Percentiles rank a stretch among this genome's conserved stretches.
Conservation (phyloP, 2,329 filamentous ascomycete genomes). For the Colletotrichum salicis region DNA sequence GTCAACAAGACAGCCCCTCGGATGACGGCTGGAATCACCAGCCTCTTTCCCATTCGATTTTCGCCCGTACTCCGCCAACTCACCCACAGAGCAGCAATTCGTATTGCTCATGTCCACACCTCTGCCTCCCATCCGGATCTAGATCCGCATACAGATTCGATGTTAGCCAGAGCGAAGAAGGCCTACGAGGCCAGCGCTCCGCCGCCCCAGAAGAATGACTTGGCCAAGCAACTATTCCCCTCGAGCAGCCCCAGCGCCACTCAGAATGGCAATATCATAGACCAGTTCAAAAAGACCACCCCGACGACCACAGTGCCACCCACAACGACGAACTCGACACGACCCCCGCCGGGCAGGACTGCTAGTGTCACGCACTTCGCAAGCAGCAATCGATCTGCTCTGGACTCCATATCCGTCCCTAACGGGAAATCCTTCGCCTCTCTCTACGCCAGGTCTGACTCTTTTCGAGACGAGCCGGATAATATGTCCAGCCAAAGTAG, state of each 20-base stretch:
- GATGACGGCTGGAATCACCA: slow-evolving; percentile 49
- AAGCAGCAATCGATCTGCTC: slow-evolving; percentile 34
- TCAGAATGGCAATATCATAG: slow-evolving; percentile 59
- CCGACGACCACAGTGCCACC: slow-evolving; percentile 40
- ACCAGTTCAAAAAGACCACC: slow-evolving; percentile 57
- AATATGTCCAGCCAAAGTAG: slow-evolving; percentile 12
- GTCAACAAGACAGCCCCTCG: slow-evolving; percentile 38
- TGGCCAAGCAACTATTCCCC: slow-evolving; percentile 65
- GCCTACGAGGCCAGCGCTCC: slow-evolving; percentile 51
- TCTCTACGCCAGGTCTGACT: slow-evolving; percentile 56
- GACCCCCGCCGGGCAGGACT: slow-evolving; percentile 20
- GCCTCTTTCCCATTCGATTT: slow-evolving; percentile 46
- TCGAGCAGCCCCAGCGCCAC: slow-evolving; percentile 63
- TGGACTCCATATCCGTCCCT: slow-evolving; percentile 4
- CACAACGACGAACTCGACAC: slow-evolving; percentile 28
- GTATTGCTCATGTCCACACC: slow-evolving; percentile 41
- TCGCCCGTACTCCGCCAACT: slow-evolving; percentile 47
- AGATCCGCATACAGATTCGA: slow-evolving; percentile 40
- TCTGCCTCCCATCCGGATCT: slow-evolving; percentile 19
- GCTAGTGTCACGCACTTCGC: slow-evolving; percentile 36
- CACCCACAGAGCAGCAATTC: slow-evolving; percentile 38
- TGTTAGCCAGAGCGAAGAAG: slow-evolving; percentile 51
- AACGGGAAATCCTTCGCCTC: slow-evolving; percentile 46
- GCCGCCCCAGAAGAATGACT: slow-evolving; percentile 44
- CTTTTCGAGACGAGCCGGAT: slow-evolving; percentile 57